phyloP scores from a whole-genome alignment of 495 filamentous ascomycete species.

The Annulohypoxylon moriforme region DNA sequence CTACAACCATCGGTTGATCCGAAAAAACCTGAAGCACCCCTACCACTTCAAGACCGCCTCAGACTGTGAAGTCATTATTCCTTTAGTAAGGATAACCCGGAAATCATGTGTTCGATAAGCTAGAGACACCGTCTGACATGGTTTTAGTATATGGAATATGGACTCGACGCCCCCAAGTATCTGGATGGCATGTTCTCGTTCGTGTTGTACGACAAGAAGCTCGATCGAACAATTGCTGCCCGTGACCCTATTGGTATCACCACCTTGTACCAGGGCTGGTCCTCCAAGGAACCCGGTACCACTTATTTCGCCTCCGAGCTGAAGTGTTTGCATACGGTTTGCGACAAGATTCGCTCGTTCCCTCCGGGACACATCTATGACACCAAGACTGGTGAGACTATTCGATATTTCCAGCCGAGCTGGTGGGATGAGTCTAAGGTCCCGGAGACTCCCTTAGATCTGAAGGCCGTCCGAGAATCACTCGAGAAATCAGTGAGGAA shows the following conservation, averaged over 20 bases:
- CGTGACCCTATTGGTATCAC: constrained; percentile 98
- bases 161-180: constrained; percentile 89
- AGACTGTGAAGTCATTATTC: constrained; percentile 98
- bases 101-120: constrained; percentile 15
- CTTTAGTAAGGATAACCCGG: constrained; percentile 73
- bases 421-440: constrained; percentile 91
- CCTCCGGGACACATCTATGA: constrained; percentile 96
- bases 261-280: constrained; percentile 95
- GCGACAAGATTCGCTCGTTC: constrained; percentile 94
- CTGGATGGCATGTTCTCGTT: constrained; percentile 99
- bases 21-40: constrained; percentile 80
- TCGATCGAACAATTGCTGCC: constrained; percentile 90
- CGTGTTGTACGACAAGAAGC: constrained; percentile 93
- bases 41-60: constrained; percentile 98
- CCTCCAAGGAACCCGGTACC: constrained; percentile 80
- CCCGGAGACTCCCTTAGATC: constrained; percentile 82
- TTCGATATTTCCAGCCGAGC: constrained; percentile 86
- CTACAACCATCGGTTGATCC: constrained; percentile 96
- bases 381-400: constrained; percentile 82
- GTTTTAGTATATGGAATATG: constrained; percentile 87
- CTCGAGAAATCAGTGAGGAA: constrained; percentile 94
- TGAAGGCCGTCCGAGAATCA: constrained; percentile 79
- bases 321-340: constrained; percentile 92
- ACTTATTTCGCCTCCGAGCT: constrained; percentile 97
- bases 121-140: constrained; percentile 2